A percentile compares a stretch with the other conserved stretches of the same genome.
Conservation (phyloP, 1,284 basidiomycete genomes). For the Ganoderma lingzhi region DNA sequence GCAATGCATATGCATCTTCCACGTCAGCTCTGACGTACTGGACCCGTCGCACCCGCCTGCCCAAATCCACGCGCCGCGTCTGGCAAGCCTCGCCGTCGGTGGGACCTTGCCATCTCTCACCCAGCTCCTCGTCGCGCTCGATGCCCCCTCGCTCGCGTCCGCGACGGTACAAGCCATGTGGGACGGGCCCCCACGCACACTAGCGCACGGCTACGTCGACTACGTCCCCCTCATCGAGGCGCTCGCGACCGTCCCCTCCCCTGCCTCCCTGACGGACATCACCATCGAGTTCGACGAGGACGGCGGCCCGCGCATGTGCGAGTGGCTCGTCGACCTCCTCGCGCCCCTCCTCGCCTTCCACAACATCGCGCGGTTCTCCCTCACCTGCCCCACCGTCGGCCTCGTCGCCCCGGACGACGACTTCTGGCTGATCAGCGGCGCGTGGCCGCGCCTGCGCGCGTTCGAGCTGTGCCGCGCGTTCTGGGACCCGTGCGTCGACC, state of each 20-base stretch:
- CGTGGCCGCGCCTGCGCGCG: not conserved
- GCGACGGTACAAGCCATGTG: not conserved
- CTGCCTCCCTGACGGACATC: not conserved
- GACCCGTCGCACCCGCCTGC: not conserved
- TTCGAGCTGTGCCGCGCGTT: not conserved
- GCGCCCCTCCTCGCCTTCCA: not conserved
- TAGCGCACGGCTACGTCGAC: not conserved
- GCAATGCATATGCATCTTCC: not conserved
- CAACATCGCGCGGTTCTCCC: not conserved
- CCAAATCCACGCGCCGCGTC: not conserved
- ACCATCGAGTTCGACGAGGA: not conserved
- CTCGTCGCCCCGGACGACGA: not conserved
- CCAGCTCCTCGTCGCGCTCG: not conserved
- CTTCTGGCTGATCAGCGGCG: not conserved
- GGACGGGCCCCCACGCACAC: not conserved
- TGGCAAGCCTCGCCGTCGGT: not conserved
- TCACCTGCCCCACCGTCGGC: not conserved
- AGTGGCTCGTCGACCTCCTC: not conserved
- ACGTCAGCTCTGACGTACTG: not conserved
- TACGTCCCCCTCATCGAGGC: not conserved
- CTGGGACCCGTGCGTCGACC: slow-evolving; percentile 1
- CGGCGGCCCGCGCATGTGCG: not conserved
- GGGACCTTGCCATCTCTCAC: not conserved
- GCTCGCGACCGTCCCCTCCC: not conserved
- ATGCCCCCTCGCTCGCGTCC: not conserved